phyloP scores from a whole-genome alignment of 257 asterid genomes.

The Galeopsis tetrahit region DNA sequence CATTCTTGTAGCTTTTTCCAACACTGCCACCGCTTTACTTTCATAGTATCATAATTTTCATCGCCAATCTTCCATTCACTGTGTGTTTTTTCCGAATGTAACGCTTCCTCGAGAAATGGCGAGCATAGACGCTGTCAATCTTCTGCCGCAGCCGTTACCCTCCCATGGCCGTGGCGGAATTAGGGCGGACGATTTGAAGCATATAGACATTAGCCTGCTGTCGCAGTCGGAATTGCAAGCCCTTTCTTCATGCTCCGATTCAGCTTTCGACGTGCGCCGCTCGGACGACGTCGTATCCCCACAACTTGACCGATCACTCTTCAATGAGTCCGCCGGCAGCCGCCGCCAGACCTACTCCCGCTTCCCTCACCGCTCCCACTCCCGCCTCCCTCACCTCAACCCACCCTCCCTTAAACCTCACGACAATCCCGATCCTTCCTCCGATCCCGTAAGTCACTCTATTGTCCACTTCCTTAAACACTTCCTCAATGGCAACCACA shows the following conservation, averaged over 20 bases:
- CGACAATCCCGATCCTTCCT: constrained; percentile 39
- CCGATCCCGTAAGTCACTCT: constrained; percentile 74
- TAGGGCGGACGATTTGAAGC: constrained; percentile 52
- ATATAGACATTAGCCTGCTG: constrained; percentile 56
- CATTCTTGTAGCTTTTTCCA: neutral
- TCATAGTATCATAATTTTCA: neutral
- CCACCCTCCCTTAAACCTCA: constrained; percentile 55
- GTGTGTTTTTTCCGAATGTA: constrained; percentile 18
- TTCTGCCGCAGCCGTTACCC: constrained; percentile 36
- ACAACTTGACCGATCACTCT: constrained; percentile 68
- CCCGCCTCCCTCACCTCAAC: constrained; percentile 68
- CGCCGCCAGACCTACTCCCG: constrained; percentile 88
- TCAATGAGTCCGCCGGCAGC: constrained; percentile 91
- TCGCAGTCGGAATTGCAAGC: constrained; percentile 84
- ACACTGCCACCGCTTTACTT: constrained; percentile 28
- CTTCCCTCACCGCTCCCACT: constrained; percentile 73
- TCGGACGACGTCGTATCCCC: constrained; percentile 66
- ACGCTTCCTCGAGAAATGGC: constrained; percentile 47
- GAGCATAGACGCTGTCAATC: constrained; percentile 43
- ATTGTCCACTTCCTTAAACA: constrained; percentile 76
- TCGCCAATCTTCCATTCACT: constrained; percentile 8
- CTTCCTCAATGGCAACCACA: constrained; percentile 49
- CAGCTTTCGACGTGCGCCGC: constrained; percentile 52
- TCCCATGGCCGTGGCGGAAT: constrained; percentile 39
- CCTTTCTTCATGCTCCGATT: constrained; percentile 67